phyloP scores from a whole-genome alignment of 2,329 filamentous ascomycete genomes.

The Botrytis hyacinthi region DNA sequence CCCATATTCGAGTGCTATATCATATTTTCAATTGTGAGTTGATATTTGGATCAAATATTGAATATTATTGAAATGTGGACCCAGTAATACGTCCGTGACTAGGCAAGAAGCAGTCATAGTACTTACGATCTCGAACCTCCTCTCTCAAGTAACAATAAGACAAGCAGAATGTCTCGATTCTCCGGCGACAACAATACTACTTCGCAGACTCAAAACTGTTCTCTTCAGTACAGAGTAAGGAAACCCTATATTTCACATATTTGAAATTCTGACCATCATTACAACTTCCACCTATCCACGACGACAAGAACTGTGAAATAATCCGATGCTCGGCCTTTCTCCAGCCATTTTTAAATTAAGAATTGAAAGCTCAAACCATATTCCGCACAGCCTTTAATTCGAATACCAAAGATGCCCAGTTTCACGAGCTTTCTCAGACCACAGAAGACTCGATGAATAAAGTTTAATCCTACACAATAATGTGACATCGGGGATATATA shows the following conservation, averaged over 20 bases:
- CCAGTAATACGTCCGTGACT: neutral
- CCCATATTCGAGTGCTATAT: too few relatives aligned
- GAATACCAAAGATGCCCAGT: neutral
- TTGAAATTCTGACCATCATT: neutral
- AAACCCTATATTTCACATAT: too few relatives aligned
- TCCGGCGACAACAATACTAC: neutral
- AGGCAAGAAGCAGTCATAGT: neutral
- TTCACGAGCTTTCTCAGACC: neutral
- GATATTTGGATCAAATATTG: neutral
- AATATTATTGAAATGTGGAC: too few relatives aligned
- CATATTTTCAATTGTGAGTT: too few relatives aligned
- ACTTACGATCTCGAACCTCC: neutral
- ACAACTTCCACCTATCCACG: neutral
- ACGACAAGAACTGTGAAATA: neutral
- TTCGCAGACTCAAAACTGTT: neutral
- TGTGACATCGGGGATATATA: neutral
- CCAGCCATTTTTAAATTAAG: too few relatives aligned
- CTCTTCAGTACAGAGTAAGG: neutral
- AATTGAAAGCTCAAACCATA: neutral
- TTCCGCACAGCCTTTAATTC: neutral
- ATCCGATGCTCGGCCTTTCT: neutral
- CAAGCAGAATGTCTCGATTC: neutral
- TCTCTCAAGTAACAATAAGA: neutral
- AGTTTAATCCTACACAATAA: neutral
- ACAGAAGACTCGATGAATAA: neutral